phyloP scores from a whole-genome alignment of 345 rosid genomes.

The Boechera retrofracta region DNA sequence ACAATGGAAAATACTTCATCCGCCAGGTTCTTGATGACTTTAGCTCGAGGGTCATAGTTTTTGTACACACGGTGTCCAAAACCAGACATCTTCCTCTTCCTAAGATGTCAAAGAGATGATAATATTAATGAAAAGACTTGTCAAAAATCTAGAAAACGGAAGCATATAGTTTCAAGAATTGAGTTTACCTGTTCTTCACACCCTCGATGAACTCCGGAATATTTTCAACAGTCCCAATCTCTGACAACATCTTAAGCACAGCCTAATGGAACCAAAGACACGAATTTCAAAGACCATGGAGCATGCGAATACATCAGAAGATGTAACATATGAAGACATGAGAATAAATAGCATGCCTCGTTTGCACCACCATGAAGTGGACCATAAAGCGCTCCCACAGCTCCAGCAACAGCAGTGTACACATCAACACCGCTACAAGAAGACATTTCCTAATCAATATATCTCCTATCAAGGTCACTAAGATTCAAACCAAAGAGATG shows the following conservation, averaged over 20 bases:
- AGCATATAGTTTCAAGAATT: background rate
- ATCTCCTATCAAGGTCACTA: conserved; percentile 8
- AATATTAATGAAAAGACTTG: background rate
- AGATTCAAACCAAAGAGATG: conserved; percentile 20
- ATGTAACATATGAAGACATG: conserved; percentile 13
- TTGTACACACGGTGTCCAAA: conserved; percentile 99
- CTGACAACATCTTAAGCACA: conserved; percentile 94
- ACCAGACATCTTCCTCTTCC: conserved; percentile 99
- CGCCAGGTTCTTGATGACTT: conserved; percentile 86
- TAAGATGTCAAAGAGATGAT: conserved; percentile 31
- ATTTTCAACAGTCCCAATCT: conserved; percentile 88
- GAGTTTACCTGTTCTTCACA: conserved; percentile 84
- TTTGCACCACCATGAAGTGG: conserved; percentile 99
- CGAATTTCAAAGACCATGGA: conserved; percentile 22
- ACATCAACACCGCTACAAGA: conserved; percentile 89
- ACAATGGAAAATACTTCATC: conserved; percentile 97
- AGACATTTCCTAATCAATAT: conserved; percentile 2
- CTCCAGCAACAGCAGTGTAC: conserved; percentile 91
- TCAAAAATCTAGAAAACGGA: background rate
- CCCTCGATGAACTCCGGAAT: conserved; percentile 94
- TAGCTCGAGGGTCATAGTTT: conserved; percentile 97
- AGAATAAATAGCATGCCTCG: conserved; percentile 56
- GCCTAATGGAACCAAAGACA: conserved; percentile 59
- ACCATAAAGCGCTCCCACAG: conserved; percentile 95
- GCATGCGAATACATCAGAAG: conserved; percentile 8